Conservation (phyloP, 2,329 filamentous ascomycete genomes). For the Ambrosiella xylebori region DNA sequence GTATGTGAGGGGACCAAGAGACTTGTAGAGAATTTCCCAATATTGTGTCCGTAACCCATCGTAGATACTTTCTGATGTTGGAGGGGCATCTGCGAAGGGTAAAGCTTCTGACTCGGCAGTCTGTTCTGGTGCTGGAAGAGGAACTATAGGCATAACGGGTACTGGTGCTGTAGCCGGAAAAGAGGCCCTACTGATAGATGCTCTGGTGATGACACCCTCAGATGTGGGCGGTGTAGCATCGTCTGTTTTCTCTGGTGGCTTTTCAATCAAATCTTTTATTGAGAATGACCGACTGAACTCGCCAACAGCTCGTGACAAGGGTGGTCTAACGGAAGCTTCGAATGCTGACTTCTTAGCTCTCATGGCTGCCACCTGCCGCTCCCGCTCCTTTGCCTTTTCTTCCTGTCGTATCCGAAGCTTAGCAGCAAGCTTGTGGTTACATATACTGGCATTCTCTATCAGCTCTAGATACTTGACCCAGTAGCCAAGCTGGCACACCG, state of each 20-base stretch:
- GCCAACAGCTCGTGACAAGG: slow-evolving; percentile 3
- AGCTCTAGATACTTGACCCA: slow-evolving; percentile 48
- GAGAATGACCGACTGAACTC: slow-evolving; percentile 1
- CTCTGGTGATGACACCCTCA: not conserved
- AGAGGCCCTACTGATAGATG: not conserved
- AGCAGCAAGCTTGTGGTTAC: slow-evolving; percentile 23
- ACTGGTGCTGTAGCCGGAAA: not conserved
- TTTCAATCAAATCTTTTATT: slow-evolving; percentile 1
- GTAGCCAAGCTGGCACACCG: slow-evolving; percentile 47
- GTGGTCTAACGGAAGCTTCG: not conserved
- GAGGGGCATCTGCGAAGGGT: slow-evolving; percentile 7
- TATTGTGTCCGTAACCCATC: slow-evolving; percentile 42
- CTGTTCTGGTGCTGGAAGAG: not conserved
- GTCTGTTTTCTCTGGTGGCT: not conserved
- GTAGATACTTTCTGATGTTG: slow-evolving; percentile 34
- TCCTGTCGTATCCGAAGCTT: slow-evolving; percentile 18
- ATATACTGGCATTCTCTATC: slow-evolving; percentile 27
- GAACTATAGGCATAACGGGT: not conserved
- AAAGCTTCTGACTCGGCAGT: not conserved
- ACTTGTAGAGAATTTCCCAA: slow-evolving; percentile 43
- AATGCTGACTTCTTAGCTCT: slow-evolving; percentile 8
- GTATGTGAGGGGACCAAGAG: slow-evolving; percentile 61
- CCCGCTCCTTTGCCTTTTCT: slow-evolving; percentile 13
- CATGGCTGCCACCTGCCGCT: slow-evolving; percentile 15
- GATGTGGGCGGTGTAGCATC: not conserved